Evolutionary conservation across 208 protist genomes (phyloP).

Genomic region (Phytomonas sp.): DNA sequence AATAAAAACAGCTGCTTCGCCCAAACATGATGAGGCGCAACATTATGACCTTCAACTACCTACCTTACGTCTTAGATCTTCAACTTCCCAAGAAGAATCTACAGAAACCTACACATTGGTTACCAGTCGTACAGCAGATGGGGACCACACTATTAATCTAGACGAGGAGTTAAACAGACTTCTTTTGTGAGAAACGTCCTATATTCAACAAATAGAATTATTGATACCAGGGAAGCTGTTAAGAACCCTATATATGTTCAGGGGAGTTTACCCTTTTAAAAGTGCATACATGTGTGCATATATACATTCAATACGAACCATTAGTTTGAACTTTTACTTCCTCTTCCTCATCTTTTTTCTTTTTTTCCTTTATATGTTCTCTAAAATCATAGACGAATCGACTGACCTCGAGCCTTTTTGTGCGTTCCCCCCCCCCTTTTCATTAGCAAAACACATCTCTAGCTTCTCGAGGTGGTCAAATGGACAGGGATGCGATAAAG

Average conservation of each 20-base stretch:
- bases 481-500: slow-evolving; percentile 50
- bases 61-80: background rate
- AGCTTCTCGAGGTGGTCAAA: slow-evolving; percentile 8
- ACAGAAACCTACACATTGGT: background rate
- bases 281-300: background rate
- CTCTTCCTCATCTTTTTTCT: slow-evolving; percentile 6
- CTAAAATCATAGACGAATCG: background rate
- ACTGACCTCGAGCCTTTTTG: background rate
- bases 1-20: background rate
- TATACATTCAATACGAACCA: background rate
- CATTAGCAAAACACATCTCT: background rate
- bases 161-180: slow-evolving; percentile 18
- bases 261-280: background rate
- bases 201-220: background rate
- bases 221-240: background rate
- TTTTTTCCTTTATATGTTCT: slow-evolving; percentile 8
- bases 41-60: background rate
- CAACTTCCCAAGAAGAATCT: background rate
- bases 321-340: background rate
- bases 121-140: background rate
- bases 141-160: slow-evolving; percentile 17
- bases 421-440: background rate
- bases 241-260: background rate
- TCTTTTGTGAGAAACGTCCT: background rate
- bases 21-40: background rate